Percentiles rank a stretch among this genome's conserved stretches.
Evolutionary conservation across 2,329 filamentous ascomycete genomes (phyloP).

Genomic region (Penicillium expansum): DNA sequence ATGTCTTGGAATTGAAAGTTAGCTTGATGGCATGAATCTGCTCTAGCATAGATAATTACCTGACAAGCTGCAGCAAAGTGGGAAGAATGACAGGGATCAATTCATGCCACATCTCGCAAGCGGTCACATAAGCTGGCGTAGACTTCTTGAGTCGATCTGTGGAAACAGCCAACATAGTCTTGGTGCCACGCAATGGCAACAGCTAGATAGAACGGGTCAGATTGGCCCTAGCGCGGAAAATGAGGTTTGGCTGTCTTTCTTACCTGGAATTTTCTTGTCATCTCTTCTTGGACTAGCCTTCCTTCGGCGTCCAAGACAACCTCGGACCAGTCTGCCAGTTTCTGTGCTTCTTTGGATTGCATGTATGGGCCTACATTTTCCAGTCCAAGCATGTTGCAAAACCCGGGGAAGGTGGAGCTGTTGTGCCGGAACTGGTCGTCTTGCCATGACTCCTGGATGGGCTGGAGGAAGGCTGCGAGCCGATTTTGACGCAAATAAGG

Average conservation of each 20-base stretch:
- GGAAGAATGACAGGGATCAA: constrained; percentile 80
- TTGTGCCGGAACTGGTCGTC: constrained; percentile 65
- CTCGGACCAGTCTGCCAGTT: constrained; percentile 77
- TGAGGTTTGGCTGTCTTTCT: constrained; percentile 15
- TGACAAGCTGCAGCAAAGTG: constrained; percentile 78
- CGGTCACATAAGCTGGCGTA: constrained; percentile 69
- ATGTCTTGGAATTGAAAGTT: constrained; percentile 54
- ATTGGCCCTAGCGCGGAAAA: neutral
- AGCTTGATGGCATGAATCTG: constrained; percentile 2
- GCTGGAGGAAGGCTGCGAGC: constrained; percentile 74
- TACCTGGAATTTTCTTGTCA: constrained; percentile 72
- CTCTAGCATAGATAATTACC: constrained; percentile 41
- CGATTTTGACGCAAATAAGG: constrained; percentile 67
- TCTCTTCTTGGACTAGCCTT: constrained; percentile 70
- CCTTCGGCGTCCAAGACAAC: constrained; percentile 76
- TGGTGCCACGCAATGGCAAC: constrained; percentile 80
- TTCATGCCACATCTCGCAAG: constrained; percentile 79
- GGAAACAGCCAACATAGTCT: constrained; percentile 86
- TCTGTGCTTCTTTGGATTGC: constrained; percentile 67
- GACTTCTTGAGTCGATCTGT: constrained; percentile 81
- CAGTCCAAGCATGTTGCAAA: constrained; percentile 76
- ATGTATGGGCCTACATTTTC: constrained; percentile 80
- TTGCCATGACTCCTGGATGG: constrained; percentile 78
- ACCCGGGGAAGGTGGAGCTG: constrained; percentile 71
- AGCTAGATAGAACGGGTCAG: constrained; percentile 44